Evolutionary conservation across 805 yeast species (phyloP).

Genomic region (Metschnikowia vanudenii): DNA sequence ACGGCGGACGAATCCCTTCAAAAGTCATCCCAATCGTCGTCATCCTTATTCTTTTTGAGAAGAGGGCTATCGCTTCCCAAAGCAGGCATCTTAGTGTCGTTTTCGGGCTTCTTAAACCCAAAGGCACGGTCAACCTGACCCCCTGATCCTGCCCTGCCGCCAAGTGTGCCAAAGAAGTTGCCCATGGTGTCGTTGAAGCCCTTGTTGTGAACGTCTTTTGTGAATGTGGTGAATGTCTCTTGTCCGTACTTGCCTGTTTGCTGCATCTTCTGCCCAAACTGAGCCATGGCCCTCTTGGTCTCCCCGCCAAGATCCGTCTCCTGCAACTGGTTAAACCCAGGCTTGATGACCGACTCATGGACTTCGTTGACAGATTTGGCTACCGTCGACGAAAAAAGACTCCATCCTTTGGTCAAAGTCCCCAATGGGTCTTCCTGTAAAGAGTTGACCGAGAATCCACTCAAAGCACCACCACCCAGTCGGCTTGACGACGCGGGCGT

Average conservation of each 20-base stretch:
- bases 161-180: conserved; percentile 50
- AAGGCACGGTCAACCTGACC: conserved; percentile 57
- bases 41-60: conserved; percentile 20
- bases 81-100: conserved; percentile 44
- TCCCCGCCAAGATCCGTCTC: conserved; percentile 78
- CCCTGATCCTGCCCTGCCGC: conserved; percentile 26
- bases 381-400: conserved; percentile 82
- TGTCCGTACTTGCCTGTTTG: conserved; percentile 79
- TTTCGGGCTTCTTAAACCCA: conserved; percentile 59
- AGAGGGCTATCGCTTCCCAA: conserved; percentile 37
- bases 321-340: conserved; percentile 75
- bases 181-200: conserved; percentile 35
- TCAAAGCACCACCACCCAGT: conserved; percentile 41
- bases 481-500: conserved; percentile 52
- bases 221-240: conserved; percentile 60
- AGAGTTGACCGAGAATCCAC: conserved; percentile 63
- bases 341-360: conserved; percentile 84
- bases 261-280: conserved; percentile 91
- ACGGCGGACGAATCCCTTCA: too few relatives aligned
- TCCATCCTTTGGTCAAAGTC: conserved; percentile 93
- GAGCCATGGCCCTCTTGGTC: conserved; percentile 91
- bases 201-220: conserved; percentile 42
- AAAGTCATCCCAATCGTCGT: conserved; percentile 70
- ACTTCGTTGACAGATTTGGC: conserved; percentile 82
- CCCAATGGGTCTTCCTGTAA: conserved; percentile 85